A percentile compares a stretch with the other conserved stretches of the same genome.
These are phyloP conservation scores for Metarhizium anisopliae DNA, from an alignment of 2,329 filamentous ascomycete genomes.

Conservation along the genomic window DNA sequence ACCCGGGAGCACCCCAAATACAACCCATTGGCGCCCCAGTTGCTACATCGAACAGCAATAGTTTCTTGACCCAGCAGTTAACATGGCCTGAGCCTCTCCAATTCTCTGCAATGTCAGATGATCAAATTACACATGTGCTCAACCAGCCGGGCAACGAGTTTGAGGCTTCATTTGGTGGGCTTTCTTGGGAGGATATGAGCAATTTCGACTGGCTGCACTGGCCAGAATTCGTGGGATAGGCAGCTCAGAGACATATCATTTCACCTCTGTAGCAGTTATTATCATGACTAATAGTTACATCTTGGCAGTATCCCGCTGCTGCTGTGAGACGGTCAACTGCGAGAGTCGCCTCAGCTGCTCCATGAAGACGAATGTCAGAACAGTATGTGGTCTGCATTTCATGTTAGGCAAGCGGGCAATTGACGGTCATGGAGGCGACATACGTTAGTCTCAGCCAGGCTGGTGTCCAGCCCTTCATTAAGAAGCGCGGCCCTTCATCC, in stretches of 20 bases:
- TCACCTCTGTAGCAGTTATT: neutral
- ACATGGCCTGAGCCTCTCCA: constrained; percentile 45
- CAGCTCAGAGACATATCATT: neutral
- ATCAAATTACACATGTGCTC: constrained; percentile 57
- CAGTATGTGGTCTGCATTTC: constrained; percentile 26
- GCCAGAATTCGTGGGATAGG: constrained; percentile 27
- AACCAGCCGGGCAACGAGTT: constrained; percentile 54
- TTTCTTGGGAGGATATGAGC: constrained; percentile 51
- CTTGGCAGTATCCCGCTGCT: neutral
- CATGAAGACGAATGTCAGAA: constrained; percentile 38
- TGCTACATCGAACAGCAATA: constrained; percentile 8
- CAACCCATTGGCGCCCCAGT: constrained; percentile 11
- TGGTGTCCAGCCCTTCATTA: constrained; percentile 28
- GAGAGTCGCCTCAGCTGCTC: constrained; percentile 31
- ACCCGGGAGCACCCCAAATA: constrained; percentile 6
- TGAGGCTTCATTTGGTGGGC: constrained; percentile 42
- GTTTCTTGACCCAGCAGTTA: constrained; percentile 19
- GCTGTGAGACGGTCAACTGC: neutral
- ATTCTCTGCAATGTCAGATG: constrained; percentile 61
- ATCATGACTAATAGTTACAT: neutral
- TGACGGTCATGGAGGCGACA: constrained; percentile 8
- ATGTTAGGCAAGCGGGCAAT: neutral
- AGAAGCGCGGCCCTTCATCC: constrained; percentile 30
- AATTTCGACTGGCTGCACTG: constrained; percentile 49
- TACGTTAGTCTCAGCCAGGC: too few relatives aligned